Conservation (phyloP, 2,329 filamentous ascomycete genomes). For the Nemania sp. region DNA sequence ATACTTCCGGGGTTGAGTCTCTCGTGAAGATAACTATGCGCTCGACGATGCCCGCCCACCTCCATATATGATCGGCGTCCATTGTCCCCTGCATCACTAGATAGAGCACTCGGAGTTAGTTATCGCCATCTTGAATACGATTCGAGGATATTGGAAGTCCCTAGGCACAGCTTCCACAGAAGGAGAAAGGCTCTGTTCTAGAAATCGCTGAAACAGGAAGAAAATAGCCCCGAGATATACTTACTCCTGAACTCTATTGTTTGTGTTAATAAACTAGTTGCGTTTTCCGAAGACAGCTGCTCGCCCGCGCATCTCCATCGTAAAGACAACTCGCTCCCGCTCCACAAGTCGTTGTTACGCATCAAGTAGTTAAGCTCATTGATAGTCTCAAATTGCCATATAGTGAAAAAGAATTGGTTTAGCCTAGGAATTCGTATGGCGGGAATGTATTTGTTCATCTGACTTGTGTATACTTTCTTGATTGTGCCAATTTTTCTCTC, state of each 20-base stretch:
- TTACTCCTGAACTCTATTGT: constrained; percentile 43
- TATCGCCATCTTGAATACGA: too few species aligned
- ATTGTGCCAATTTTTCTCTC: constrained; percentile 5
- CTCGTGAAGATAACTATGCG: constrained; percentile 35
- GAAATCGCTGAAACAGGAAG: too few species aligned
- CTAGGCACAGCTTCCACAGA: too few species aligned
- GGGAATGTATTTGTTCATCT: constrained; percentile 19
- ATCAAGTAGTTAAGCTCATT: constrained; percentile 9
- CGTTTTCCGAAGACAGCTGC: background rate
- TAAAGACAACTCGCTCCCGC: background rate
- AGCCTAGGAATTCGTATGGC: background rate
- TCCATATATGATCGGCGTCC: constrained; percentile 42
- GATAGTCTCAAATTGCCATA: constrained; percentile 33
- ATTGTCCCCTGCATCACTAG: constrained; percentile 45
- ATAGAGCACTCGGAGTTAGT: too few species aligned
- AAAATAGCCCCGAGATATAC: too few species aligned
- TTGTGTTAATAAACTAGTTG: too few species aligned
- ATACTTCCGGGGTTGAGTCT: constrained; percentile 55
- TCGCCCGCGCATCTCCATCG: constrained; percentile 25
- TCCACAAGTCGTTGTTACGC: background rate
- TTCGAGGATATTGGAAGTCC: too few species aligned
- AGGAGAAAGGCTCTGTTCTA: too few species aligned
- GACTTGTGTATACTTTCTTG: background rate
- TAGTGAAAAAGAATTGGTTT: background rate
- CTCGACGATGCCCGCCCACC: constrained; percentile 39